Percentiles rank a stretch among this genome's conserved stretches.
Evolutionary conservation across 495 filamentous ascomycete species (phyloP).

Genomic region (Daldinia bambusicola): DNA sequence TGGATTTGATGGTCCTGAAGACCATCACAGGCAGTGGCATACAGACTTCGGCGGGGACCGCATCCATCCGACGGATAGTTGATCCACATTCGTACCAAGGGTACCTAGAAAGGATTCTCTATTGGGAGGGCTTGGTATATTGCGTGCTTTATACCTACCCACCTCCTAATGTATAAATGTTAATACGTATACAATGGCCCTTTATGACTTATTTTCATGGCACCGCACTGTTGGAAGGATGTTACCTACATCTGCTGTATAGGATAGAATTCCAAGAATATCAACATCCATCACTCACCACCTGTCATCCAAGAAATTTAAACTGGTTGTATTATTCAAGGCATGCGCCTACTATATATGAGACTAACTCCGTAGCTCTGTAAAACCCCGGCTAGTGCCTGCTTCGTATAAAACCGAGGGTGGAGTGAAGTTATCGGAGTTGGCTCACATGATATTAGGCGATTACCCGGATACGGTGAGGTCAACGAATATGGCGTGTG

Average conservation of each 20-base stretch:
- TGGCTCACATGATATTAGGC: slow-evolving; percentile 25
- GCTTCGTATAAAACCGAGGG: slow-evolving; percentile 22
- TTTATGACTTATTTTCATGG: slow-evolving; percentile 20
- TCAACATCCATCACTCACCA: not conserved
- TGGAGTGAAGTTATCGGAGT: slow-evolving; percentile 34
- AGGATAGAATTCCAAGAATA: not conserved
- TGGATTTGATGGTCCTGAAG: slow-evolving; percentile 13
- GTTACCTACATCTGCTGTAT: not conserved
- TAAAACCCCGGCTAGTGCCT: slow-evolving; percentile 16
- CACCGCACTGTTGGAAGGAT: not conserved
- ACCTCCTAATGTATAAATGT: not conserved
- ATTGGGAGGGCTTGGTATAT: slow-evolving; percentile 22
- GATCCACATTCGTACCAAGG: slow-evolving; percentile 21
- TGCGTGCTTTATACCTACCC: slow-evolving; percentile 23
- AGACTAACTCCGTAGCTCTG: not conserved
- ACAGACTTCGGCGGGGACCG: slow-evolving; percentile 22
- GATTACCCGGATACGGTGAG: slow-evolving; percentile 24
- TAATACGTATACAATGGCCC: slow-evolving; percentile 30
- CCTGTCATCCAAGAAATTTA: not conserved
- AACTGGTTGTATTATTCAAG: not conserved
- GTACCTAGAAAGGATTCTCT: slow-evolving; percentile 14
- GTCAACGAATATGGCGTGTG: slow-evolving; percentile 24
- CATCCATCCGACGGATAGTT: slow-evolving; percentile 11
- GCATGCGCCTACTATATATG: not conserved
- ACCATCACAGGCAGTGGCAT: slow-evolving; percentile 23